Evolutionary conservation across 2,329 filamentous ascomycete species (phyloP), one percentile per base, ranked within the genome.

Genomic region (Paecilomyces fulvus): DNA sequence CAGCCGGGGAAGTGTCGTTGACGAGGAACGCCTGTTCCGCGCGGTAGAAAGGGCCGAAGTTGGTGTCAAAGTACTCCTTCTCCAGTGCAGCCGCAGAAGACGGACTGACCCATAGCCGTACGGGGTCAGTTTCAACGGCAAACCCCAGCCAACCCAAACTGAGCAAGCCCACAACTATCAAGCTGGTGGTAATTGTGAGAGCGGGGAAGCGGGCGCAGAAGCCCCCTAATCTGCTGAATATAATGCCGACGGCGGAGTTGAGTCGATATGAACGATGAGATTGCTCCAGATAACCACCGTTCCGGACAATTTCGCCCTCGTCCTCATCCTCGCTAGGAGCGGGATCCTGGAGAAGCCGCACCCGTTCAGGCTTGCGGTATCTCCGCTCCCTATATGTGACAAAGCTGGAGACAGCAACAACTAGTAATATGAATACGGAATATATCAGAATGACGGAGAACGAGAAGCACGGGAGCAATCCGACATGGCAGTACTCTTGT

Each of bases 21-120:
- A 97, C 90, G 12, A 99, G 73, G 71, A 99, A 99, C 0, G 86
- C 84, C 73, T 99, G 94, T 71, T 99, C 89, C 0, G 92, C 88
- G 46, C 94, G 88, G 74, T 94, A 99, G 68, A 99, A 99, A 0
- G 92, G 91, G 0, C 94, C 95, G 69, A 99, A 99, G 64, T 90
- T 91, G 33, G 83, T 72, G 69, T 99, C 95, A 62, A 97, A 99
- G 69, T 95, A 99, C 1, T 82, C 82, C 75, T 99, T 99, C 70
- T 99, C 92, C 68, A 90, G 83, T 0, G 94, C 94, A 20, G 95
- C 92, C 52, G 86, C 83, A 3, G 94, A 97, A 8, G 88, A 88
- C 7, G 94, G 94, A 65, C 92, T 92, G n/a, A 99, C 94, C 94
- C 94, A 99, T 8, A 99, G 78, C 51, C 89, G 85, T 10, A 95